Conservation (phyloP, 2,329 filamentous ascomycete species). For the Thermothelomyces thermophilus region DNA sequence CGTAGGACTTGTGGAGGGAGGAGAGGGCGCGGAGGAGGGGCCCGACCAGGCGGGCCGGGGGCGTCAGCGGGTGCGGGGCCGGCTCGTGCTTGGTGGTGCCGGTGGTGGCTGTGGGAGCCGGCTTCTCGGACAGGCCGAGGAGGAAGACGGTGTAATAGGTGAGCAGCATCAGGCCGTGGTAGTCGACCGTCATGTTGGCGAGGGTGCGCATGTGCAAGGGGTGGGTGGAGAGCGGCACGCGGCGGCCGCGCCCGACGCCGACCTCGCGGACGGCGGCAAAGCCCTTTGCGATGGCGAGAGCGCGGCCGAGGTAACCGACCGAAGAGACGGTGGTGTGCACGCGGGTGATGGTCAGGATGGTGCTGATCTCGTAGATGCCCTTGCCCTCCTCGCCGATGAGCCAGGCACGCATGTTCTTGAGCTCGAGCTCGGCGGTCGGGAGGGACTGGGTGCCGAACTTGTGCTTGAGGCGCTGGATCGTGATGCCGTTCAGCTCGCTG, state of each 20-base stretch:
- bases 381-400: constrained; percentile 60
- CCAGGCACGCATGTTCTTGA: constrained; percentile 56
- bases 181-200: constrained; percentile 48
- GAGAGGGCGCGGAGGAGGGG: constrained; percentile 52
- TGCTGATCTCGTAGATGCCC: constrained; percentile 62
- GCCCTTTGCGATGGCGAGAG: constrained; percentile 49
- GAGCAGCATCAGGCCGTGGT: constrained; percentile 51
- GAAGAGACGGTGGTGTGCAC: constrained; percentile 50
- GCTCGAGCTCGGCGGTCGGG: constrained; percentile 65
- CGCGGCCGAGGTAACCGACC: constrained; percentile 48
- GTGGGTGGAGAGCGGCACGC: constrained; percentile 44
- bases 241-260: constrained; percentile 37
- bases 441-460: constrained; percentile 65
- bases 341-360: constrained; percentile 61
- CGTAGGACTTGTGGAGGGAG: constrained; percentile 54
- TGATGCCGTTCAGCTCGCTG: constrained; percentile 57
- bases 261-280: constrained; percentile 53
- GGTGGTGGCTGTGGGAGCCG: constrained; percentile 21
- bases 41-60: constrained; percentile 29
- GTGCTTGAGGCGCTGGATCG: constrained; percentile 63
- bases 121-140: constrained; percentile 49
- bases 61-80: constrained; percentile 28
- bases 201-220: constrained; percentile 53
- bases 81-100: constrained; percentile 13
- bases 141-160: constrained; percentile 47